Conservation (phyloP, 2,329 filamentous ascomycete species). For the Clarireedia hainanense region DNA sequence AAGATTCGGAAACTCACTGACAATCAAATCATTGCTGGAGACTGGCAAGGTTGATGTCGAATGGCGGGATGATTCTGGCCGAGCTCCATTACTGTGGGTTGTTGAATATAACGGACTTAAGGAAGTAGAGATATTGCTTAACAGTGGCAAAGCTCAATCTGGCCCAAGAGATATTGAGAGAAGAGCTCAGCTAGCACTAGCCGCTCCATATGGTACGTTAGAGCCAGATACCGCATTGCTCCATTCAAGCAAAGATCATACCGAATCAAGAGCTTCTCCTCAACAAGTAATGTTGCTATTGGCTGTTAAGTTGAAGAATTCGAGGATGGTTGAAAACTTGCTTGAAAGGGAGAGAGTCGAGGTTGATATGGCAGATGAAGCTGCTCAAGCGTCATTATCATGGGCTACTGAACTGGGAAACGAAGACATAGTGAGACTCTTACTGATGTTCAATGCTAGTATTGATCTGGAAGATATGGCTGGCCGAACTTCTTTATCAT, state of each 20-base stretch:
- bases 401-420: conserved; percentile 6
- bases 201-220: too few relatives aligned
- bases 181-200: too few relatives aligned
- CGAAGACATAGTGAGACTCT: conserved; percentile 9
- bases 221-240: too few relatives aligned
- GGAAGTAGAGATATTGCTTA: conserved; percentile 6
- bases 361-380: conserved; percentile 12
- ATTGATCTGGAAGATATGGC: background rate
- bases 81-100: conserved; percentile 1
- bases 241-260: too few relatives aligned
- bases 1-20: background rate
- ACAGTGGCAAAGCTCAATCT: conserved; percentile 2
- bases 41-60: background rate
- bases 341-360: background rate
- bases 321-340: background rate
- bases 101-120: background rate
- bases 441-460: conserved; percentile 6
- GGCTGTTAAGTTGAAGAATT: too few relatives aligned
- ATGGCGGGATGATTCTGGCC: background rate
- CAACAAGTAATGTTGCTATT: too few relatives aligned
- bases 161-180: background rate
- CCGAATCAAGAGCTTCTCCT: too few relatives aligned
- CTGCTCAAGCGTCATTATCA: background rate
- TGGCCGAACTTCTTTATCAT: background rate
- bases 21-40: background rate